Conservation (phyloP, 805 yeast genomes). For the Candida pini region DNA sequence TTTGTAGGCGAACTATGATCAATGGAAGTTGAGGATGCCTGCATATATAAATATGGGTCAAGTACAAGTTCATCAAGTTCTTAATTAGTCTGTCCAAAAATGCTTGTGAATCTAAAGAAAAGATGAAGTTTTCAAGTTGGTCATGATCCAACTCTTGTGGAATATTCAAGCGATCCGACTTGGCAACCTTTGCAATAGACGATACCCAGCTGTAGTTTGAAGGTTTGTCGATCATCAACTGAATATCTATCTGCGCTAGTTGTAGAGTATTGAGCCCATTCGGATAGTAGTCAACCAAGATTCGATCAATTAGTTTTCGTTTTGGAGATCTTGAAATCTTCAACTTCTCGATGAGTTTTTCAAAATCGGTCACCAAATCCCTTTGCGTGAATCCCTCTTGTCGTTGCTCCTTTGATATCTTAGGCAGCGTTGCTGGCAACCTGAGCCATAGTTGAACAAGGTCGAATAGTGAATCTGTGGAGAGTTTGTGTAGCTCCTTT, state of each 20-base stretch:
- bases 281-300: conserved; percentile 48
- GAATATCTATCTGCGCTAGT: conserved; percentile 66
- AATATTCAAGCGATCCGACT: no score
- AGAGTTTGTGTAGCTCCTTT: conserved; percentile 22
- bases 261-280: conserved; percentile 59
- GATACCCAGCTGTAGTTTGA: conserved; percentile 40
- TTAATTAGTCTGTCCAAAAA: conserved; percentile 44
- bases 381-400: conserved; percentile 14
- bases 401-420: conserved; percentile 14
- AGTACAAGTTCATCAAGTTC: conserved; percentile 46
- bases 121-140: conserved; percentile 25
- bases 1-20: conserved; percentile 58
- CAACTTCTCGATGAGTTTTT: conserved; percentile 9
- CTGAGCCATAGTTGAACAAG: conserved; percentile 30
- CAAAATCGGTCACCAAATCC: conserved; percentile 13
- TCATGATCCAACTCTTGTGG: conserved; percentile 15
- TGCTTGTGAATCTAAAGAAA: conserved; percentile 42
- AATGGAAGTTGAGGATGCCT: conserved; percentile 60
- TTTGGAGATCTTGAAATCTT: conserved; percentile 18
- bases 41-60: conserved; percentile 61
- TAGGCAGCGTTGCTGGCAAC: conserved; percentile 26
- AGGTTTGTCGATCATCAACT: conserved; percentile 56
- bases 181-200: conserved; percentile 41
- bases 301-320: conserved; percentile 35
- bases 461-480: conserved; percentile 26